Base-by-base conservation (phyloP, 768 basidiomycete genomes). In the Boletus huronensis region DNA sequence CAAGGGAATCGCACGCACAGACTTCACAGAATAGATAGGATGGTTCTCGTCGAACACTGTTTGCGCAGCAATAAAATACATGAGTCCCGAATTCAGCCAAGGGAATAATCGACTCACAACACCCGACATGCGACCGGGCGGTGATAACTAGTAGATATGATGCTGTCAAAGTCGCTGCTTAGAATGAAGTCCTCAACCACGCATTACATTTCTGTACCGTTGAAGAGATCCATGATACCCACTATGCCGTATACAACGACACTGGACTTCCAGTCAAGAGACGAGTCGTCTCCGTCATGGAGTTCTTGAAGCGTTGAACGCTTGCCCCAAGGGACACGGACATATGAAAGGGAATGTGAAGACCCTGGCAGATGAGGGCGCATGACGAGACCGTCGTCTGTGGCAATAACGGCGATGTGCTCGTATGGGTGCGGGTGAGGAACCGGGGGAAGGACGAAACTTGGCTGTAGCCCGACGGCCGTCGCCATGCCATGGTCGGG, bases 101-200 rank as follows among this genome's bases (percentile, higher is more conserved):
- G 23, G 55, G 43, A 53, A 26, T 16, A 10, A 26, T 49, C 29
- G 14, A 77, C 88, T 72, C 66, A 89, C 91, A 67, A 58, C 78
- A 75, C 55, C 91, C 91, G 13, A 88, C 74, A 56, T 84, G 79
- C 42, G 73, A 73, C 54, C 81, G 80, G 2, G 82, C 76, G 19
- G 82, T 84, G 44, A 93, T 81, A 5, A 90, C 87, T 41, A 93
- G 72, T 17, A 93, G 71, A 74, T 91, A 85, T 9, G 90, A 87
- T 34, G 80, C 91, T 92, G 63, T 50, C 46, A 47, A 56, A 21
- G 35, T 34, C 28, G 46, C 41, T 48, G 11, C 32, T 70, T n/a
- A 66, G 60, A 8, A 60, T 26, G 17, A 49, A 43, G 39, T 39
- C 6, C 17, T 39, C 41, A 19, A 4, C 16, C 48, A 50, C 25